Conservation (phyloP, 139 green algal species). For the Closterium sp. region DNA sequence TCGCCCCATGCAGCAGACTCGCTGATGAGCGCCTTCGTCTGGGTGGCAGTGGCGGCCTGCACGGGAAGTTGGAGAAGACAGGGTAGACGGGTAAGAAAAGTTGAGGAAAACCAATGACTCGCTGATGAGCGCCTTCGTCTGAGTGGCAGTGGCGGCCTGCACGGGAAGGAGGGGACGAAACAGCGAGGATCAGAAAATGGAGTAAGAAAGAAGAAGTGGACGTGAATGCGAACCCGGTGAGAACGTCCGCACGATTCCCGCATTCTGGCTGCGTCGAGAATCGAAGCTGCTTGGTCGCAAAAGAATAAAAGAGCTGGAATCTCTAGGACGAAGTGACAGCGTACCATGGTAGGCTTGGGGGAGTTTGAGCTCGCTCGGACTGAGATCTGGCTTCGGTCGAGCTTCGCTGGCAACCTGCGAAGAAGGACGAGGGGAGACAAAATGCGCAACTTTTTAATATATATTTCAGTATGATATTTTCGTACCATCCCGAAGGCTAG, state of each 20-base stretch:
- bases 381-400: neutral
- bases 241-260: too few species aligned
- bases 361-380: neutral
- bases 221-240: too few species aligned
- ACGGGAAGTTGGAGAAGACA: neutral
- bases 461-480: neutral
- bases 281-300: neutral
- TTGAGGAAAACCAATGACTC: neutral
- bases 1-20: neutral
- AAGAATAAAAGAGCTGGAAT: neutral
- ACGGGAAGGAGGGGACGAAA: neutral
- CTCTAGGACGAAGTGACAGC: neutral
- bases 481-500: neutral
- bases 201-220: too few species aligned
- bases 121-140: neutral
- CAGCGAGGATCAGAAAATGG: neutral
- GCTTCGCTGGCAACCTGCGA: neutral
- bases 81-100: too few species aligned
- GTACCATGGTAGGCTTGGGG: neutral
- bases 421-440: neutral
- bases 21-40: neutral
- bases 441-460: neutral
- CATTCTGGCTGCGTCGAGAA: neutral
- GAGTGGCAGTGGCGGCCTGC: neutral
- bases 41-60: neutral